phyloP scores from a whole-genome alignment of 2,329 filamentous ascomycete species.

The Acrocalymma vagum region DNA sequence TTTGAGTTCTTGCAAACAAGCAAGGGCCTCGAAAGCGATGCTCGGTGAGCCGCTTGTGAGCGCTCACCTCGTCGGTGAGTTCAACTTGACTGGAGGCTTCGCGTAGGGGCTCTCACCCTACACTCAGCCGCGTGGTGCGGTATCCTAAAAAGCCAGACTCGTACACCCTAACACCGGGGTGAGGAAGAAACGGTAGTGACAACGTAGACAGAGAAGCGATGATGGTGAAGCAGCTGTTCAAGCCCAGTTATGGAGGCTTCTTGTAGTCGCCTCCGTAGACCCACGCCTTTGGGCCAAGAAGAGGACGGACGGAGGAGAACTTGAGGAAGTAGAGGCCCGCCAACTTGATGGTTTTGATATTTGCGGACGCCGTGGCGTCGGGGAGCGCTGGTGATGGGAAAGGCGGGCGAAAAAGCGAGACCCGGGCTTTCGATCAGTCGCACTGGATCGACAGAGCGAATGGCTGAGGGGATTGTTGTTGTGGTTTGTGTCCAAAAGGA shows the following conservation, averaged over 20 bases:
- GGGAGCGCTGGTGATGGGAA: slow-evolving; percentile 21
- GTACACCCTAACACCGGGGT: slow-evolving; percentile 28
- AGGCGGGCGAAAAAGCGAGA: slow-evolving; percentile 27
- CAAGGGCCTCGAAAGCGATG: slow-evolving; percentile 35
- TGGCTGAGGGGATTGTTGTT: too few species aligned
- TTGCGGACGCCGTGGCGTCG: slow-evolving; percentile 51
- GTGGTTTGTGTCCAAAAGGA: too few species aligned
- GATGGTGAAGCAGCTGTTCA: slow-evolving; percentile 24
- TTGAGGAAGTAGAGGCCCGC: slow-evolving; percentile 79
- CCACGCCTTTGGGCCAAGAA: slow-evolving; percentile 91
- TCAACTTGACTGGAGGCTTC: slow-evolving; percentile 61
- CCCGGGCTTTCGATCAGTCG: slow-evolving; percentile 32
- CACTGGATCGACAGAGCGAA: too few species aligned
- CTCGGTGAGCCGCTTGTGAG: slow-evolving; percentile 61
- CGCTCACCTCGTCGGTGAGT: slow-evolving; percentile 60
- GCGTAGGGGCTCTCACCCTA: slow-evolving; percentile 56
- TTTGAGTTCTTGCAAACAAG: slow-evolving; percentile 12
- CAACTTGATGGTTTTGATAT: slow-evolving; percentile 81
- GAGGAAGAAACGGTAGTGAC: slow-evolving; percentile 29
- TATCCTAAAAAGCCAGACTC: slow-evolving; percentile 34
- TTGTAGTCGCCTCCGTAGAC: slow-evolving; percentile 93
- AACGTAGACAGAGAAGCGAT: slow-evolving; percentile 22
- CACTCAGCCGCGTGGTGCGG: slow-evolving; percentile 50
- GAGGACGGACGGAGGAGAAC: slow-evolving; percentile 83
- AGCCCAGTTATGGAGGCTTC: slow-evolving; percentile 92